Evolutionary conservation across 2,329 filamentous ascomycete species (phyloP).

Genomic region (Corniculantispora saksenae): DNA sequence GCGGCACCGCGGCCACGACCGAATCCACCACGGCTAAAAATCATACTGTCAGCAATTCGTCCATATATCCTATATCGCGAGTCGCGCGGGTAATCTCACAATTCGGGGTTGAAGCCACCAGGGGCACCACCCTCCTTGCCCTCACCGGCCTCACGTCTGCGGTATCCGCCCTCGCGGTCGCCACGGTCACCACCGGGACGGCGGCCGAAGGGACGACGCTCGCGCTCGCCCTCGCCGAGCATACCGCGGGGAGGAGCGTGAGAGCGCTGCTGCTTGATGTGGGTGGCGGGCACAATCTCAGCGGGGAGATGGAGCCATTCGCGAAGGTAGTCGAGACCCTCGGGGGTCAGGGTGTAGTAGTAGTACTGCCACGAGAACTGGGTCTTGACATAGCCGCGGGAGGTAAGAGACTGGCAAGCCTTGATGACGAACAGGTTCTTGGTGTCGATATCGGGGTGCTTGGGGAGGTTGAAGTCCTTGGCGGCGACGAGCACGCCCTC

Average conservation of each 20-base stretch:
- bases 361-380: constrained; percentile 99
- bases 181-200: constrained; percentile 61
- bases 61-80: not conserved
- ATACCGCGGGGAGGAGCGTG: constrained; percentile 98
- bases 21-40: constrained; percentile 74
- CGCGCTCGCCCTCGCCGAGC: constrained; percentile 84
- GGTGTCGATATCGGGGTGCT: constrained; percentile 97
- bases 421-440: constrained; percentile 99
- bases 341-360: constrained; percentile 99
- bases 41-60: constrained; percentile 36
- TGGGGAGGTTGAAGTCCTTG: constrained; percentile 98
- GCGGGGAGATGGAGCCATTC: constrained; percentile 99
- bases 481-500: constrained; percentile 92
- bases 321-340: constrained; percentile 99
- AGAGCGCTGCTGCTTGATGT: constrained; percentile 99
- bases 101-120: constrained; percentile 88
- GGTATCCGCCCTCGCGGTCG: constrained; percentile 87
- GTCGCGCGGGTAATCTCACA: constrained; percentile 56
- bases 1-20: constrained; percentile 83
- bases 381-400: constrained; percentile 98
- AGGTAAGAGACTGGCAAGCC: constrained; percentile 96
- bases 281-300: constrained; percentile 98
- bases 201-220: constrained; percentile 78
- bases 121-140: constrained; percentile 91
- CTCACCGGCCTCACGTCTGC: constrained; percentile 83